phyloP scores from a whole-genome alignment of 352 stramenopile genomes.

The Phytophthora sansomeana region DNA sequence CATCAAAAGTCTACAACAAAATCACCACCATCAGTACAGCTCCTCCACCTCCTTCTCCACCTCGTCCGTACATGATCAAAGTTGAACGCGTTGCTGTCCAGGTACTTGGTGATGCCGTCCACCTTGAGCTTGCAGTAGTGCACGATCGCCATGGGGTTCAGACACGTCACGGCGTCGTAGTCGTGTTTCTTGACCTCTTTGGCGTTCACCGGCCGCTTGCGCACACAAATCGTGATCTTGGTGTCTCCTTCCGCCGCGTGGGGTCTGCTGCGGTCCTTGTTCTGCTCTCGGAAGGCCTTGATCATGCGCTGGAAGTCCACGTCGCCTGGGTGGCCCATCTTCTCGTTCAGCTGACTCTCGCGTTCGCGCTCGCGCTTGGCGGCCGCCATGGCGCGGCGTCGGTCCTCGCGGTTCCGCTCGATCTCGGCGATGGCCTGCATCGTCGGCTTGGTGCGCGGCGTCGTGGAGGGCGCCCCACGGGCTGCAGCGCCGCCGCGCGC shows the following conservation, averaged over 20 bases:
- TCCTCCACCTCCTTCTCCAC: background rate
- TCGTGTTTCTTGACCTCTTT: conserved; percentile 93
- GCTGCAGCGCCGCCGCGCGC: conserved; percentile 10
- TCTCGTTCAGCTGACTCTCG: conserved; percentile 86
- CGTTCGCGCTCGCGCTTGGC: conserved; percentile 88
- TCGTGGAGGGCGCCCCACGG: conserved; percentile 15
- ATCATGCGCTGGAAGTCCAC: conserved; percentile 95
- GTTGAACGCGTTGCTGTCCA: conserved; percentile 97
- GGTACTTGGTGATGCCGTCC: conserved; percentile 98
- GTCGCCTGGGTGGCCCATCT: conserved; percentile 82
- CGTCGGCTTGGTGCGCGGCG: conserved; percentile 58
- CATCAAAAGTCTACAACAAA: conserved; percentile 92
- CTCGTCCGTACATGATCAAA: conserved; percentile 71
- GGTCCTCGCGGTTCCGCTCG: conserved; percentile 86
- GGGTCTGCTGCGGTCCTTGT: conserved; percentile 56
- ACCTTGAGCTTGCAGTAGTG: conserved; percentile 98
- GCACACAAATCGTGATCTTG: conserved; percentile 96
- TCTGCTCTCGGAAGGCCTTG: conserved; percentile 83
- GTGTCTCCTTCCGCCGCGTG: conserved; percentile 65
- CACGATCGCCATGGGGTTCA: conserved; percentile 95
- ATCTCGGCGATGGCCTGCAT: conserved; percentile 85
- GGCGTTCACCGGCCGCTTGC: conserved; percentile 95
- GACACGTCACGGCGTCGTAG: conserved; percentile 96
- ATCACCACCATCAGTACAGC: background rate
- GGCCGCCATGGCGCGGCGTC: conserved; percentile 83